Percentiles rank a stretch among this genome's conserved stretches.
Conservation (phyloP, 1,139 yeast genomes). For the Zygosaccharomyces pseudobailii region DNA sequence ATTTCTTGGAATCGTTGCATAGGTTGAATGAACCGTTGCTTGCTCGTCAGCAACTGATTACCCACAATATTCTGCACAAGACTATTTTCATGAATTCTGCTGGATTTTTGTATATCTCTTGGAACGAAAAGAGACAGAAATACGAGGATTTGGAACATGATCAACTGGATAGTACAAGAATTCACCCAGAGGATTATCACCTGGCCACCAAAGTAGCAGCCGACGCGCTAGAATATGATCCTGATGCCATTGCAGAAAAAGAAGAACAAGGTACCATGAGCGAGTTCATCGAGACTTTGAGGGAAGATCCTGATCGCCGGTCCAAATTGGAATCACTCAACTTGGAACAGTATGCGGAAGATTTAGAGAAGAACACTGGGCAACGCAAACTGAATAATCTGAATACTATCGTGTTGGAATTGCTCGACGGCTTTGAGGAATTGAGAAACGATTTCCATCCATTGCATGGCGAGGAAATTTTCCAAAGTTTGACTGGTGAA, state of each 20-base stretch:
- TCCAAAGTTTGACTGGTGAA: constrained; percentile 89
- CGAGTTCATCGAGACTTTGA: constrained; percentile 77
- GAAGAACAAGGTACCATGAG: constrained; percentile 58
- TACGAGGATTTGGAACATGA: constrained; percentile 63
- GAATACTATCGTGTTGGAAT: constrained; percentile 76
- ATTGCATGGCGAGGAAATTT: constrained; percentile 68
- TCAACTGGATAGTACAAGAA: constrained; percentile 86
- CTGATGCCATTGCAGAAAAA: constrained; percentile 81
- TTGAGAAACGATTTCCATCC: constrained; percentile 66
- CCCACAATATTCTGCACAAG: constrained; percentile 72
- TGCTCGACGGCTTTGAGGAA: constrained; percentile 83
- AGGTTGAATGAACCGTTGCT: constrained; percentile 55
- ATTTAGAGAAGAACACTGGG: constrained; percentile 61
- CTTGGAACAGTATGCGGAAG: constrained; percentile 90
- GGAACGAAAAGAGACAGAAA: constrained; percentile 42
- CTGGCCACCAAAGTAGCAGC: constrained; percentile 96
- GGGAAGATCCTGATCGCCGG: constrained; percentile 63
- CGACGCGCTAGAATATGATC: constrained; percentile 93
- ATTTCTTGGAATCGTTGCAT: constrained; percentile 76
- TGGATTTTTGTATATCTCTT: constrained; percentile 79
- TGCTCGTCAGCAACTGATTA: constrained; percentile 68
- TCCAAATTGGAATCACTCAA: constrained; percentile 73
- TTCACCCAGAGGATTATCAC: constrained; percentile 96
- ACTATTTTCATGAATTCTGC: constrained; percentile 88
- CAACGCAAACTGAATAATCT: constrained; percentile 33